Percentiles rank a stretch among this genome's conserved stretches.
Evolutionary conservation across 345 rosid genomes (phyloP).

Genomic region (Murraya koenigii): DNA sequence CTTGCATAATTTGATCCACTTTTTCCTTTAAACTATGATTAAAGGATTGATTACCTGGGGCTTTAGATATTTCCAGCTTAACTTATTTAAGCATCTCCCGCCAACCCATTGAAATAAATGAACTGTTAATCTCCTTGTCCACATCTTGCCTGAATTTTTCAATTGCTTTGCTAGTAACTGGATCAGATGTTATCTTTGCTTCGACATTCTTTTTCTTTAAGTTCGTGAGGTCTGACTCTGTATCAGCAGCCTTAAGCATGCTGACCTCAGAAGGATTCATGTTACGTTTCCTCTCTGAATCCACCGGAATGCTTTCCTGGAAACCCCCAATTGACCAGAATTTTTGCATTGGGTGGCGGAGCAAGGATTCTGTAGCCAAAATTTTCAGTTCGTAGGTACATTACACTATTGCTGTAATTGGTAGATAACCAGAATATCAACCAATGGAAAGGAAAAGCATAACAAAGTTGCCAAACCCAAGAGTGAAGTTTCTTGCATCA

Average conservation of each 20-base stretch:
- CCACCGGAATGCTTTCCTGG: conserved; percentile 25
- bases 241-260: conserved; percentile 22
- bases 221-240: conserved; percentile 23
- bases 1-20: conserved; percentile 26
- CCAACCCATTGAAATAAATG: conserved; percentile 36
- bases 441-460: background rate
- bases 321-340: conserved; percentile 31
- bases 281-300: conserved; percentile 22
- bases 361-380: conserved; percentile 27
- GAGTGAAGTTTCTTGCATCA: background rate
- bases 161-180: conserved; percentile 19
- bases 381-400: conserved; percentile 20
- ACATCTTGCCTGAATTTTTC: conserved; percentile 31
- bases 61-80: conserved; percentile 29
- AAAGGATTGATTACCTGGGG: conserved; percentile 23
- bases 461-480: conserved; percentile 1
- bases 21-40: conserved; percentile 19
- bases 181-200: conserved; percentile 15
- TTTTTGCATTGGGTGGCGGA: conserved; percentile 25
- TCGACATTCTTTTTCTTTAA: conserved; percentile 22
- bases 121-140: conserved; percentile 27
- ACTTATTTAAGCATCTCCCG: conserved; percentile 32
- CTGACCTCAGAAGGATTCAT: conserved; percentile 34
- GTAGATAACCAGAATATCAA: conserved; percentile 21
- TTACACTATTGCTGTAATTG: background rate